Evolutionary conservation across 495 filamentous ascomycete species (phyloP).

Genomic region (Terfezia boudieri): DNA sequence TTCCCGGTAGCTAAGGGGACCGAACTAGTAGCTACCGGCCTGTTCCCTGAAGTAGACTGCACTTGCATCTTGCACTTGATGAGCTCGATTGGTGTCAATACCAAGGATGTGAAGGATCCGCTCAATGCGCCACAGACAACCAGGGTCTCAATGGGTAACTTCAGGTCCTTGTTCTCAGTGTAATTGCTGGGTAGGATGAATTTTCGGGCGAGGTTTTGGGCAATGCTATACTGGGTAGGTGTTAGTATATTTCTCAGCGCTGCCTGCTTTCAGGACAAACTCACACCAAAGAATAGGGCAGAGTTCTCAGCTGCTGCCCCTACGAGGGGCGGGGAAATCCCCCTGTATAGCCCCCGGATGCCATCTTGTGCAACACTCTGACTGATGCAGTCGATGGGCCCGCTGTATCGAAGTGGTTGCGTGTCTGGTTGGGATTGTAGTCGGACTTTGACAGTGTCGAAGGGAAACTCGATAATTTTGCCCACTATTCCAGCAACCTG

Average conservation of each 20-base stretch:
- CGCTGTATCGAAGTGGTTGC: conserved; percentile 58
- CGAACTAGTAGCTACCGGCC: conserved; percentile 21
- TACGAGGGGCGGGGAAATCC: conserved; percentile 72
- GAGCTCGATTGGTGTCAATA: conserved; percentile 87
- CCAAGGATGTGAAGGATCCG: conserved; percentile 73
- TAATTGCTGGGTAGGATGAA: conserved; percentile 34
- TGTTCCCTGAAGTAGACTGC: conserved; percentile 9
- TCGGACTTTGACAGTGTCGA: conserved; percentile 81
- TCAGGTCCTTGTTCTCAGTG: conserved; percentile 21
- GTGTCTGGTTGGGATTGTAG: conserved; percentile 66
- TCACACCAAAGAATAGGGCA: conserved; percentile 67
- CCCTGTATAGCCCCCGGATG: conserved; percentile 63
- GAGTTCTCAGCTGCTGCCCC: conserved; percentile 90
- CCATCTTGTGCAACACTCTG: conserved; percentile 59
- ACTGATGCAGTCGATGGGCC: conserved; percentile 80
- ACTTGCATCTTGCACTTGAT: conserved; percentile 99
- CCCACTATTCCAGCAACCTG: conserved; percentile 72
- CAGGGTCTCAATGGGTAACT: conserved; percentile 47
- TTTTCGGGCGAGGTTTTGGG: conserved; percentile 40
- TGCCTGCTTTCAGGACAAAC: not conserved
- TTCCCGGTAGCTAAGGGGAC: conserved; percentile 15
- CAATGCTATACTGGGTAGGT: conserved; percentile 31
- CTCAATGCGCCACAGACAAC: conserved; percentile 57
- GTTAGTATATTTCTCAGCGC: conserved; percentile 8
- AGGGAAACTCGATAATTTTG: conserved; percentile 93